phyloP scores from a whole-genome alignment of 1,284 basidiomycete genomes.

The Pascua sp. region DNA sequence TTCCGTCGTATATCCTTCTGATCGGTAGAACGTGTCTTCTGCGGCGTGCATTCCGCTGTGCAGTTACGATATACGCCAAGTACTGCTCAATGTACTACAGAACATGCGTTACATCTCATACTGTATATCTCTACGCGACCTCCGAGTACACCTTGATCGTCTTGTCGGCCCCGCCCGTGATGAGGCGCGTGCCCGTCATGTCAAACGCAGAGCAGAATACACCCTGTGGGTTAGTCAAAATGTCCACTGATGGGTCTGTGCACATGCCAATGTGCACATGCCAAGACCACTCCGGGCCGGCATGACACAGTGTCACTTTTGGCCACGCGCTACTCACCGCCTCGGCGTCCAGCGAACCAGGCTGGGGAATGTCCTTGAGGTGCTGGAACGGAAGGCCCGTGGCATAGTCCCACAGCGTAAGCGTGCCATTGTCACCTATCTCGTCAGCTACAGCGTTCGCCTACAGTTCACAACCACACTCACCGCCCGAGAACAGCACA shows the following conservation, averaged over 20 bases:
- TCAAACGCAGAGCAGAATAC: conserved; percentile 97
- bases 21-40: too few species aligned
- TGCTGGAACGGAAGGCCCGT: conserved; percentile 95
- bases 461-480: conserved; percentile 31
- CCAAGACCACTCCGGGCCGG: background rate
- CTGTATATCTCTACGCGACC: conserved; percentile 26
- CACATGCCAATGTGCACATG: background rate
- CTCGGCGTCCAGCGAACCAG: conserved; percentile 95
- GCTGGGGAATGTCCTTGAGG: conserved; percentile 89
- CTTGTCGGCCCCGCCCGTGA: conserved; percentile 97
- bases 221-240: conserved; percentile 26
- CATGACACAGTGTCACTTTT: background rate
- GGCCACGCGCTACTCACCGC: conserved; percentile 56
- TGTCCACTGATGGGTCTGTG: too few species aligned
- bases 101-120: background rate
- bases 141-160: conserved; percentile 71
- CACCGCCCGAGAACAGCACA: conserved; percentile 93
- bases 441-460: background rate
- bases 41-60: too few species aligned
- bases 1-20: too few species aligned
- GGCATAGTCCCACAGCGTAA: conserved; percentile 90
- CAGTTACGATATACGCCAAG: too few species aligned
- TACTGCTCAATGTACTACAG: too few species aligned
- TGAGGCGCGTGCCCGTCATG: conserved; percentile 86
- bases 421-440: conserved; percentile 78